A percentile compares a stretch with the other conserved stretches of the same genome.
These are phyloP conservation scores for Cutaneotrichosporon arboriforme DNA, from an alignment of 1,284 basidiomycete species.

Conservation along the genomic window DNA sequence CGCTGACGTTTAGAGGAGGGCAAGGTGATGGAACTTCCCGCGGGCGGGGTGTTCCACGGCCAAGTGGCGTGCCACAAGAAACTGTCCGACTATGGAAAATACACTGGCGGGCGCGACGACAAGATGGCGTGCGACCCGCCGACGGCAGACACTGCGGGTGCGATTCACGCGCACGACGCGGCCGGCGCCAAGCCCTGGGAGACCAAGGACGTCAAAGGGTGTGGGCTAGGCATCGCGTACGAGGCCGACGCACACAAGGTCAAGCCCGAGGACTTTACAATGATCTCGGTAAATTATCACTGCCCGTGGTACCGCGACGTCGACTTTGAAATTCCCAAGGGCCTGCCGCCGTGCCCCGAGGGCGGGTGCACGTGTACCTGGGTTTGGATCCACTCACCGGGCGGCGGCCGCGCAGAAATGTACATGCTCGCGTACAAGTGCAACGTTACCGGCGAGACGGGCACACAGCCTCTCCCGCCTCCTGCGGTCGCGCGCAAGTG, in stretches of 20 bases:
- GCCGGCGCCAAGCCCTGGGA: not conserved
- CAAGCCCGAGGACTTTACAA: conserved; percentile 60
- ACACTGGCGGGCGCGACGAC: not conserved
- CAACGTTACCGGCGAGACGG: conserved; percentile 53
- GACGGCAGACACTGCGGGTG: not conserved
- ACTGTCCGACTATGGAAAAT: conserved; percentile 20
- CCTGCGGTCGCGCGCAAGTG: conserved; percentile 45
- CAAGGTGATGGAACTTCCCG: conserved; percentile 5
- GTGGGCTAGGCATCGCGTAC: conserved; percentile 60
- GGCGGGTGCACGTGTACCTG: conserved; percentile 64
- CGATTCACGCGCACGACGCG: not conserved
- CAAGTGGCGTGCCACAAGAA: conserved; percentile 38
- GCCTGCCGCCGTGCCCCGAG: conserved; percentile 64
- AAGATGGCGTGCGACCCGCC: not conserved
- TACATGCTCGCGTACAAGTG: conserved; percentile 74
- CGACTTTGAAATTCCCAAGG: conserved; percentile 58
- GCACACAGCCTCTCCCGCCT: conserved; percentile 44
- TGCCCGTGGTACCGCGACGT: conserved; percentile 63
- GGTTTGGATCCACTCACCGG: conserved; percentile 58
- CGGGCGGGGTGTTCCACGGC: conserved; percentile 27
- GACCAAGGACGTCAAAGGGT: conserved; percentile 4
- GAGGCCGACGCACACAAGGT: conserved; percentile 55
- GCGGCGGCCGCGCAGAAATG: conserved; percentile 2
- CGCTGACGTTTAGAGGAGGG: conserved; percentile 5
- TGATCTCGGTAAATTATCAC: conserved; percentile 67